phyloP scores from a whole-genome alignment of 768 basidiomycete species.

The Boletus vermiculosoides region DNA sequence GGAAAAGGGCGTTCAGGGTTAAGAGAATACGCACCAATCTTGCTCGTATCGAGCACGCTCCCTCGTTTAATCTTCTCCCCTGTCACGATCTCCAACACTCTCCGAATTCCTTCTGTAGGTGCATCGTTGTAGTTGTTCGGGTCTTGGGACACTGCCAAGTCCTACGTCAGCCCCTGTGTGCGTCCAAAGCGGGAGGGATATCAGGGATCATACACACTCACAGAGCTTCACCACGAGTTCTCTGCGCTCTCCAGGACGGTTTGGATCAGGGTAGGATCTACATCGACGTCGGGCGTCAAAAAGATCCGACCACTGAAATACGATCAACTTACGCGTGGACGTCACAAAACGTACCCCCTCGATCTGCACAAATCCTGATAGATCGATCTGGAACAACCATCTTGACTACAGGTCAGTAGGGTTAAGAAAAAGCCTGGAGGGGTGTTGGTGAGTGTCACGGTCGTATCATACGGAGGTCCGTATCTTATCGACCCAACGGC shows the following conservation, averaged over 20 bases:
- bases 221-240: slow-evolving; percentile 91
- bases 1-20: not conserved
- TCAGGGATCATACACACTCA: slow-evolving; percentile 34
- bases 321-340: slow-evolving; percentile 64
- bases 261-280: slow-evolving; percentile 75
- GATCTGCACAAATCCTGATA: slow-evolving; percentile 81
- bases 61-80: slow-evolving; percentile 69
- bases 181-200: not conserved
- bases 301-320: not conserved
- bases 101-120: slow-evolving; percentile 89
- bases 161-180: not conserved
- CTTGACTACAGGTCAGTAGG: not conserved
- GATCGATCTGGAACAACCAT: slow-evolving; percentile 63
- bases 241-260: slow-evolving; percentile 55
- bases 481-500: slow-evolving; percentile 6
- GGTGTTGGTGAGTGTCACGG: not conserved
- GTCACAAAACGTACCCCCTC: slow-evolving; percentile 93
- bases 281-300: not conserved
- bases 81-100: slow-evolving; percentile 77
- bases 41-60: slow-evolving; percentile 64
- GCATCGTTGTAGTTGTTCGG: slow-evolving; percentile 86
- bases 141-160: slow-evolving; percentile 77
- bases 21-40: slow-evolving; percentile 58
- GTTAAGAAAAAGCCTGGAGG: not conserved
- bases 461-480: not conserved